Percentiles rank a stretch among this genome's conserved stretches.
Evolutionary conservation across 1,284 basidiomycete species (phyloP).

Genomic region (Naganishia liquefaciens): DNA sequence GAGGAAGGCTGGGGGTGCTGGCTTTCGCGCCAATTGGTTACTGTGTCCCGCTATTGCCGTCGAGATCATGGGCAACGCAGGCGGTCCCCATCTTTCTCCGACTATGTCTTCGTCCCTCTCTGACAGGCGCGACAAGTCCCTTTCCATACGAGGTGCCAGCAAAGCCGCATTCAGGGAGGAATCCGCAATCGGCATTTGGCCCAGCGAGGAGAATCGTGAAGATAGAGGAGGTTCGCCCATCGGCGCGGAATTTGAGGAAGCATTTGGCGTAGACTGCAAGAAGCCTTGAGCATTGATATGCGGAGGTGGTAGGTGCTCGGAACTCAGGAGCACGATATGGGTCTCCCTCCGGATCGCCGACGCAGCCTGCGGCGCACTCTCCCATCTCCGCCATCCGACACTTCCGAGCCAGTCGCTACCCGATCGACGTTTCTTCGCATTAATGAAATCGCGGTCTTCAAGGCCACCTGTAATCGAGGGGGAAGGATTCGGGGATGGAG

Average conservation of each 20-base stretch:
- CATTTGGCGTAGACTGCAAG: not conserved
- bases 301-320: slow-evolving; percentile 20
- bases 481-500: too few relatives aligned
- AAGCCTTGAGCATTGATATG: slow-evolving; percentile 19
- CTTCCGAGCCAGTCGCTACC: slow-evolving; percentile 21
- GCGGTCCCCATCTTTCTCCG: not conserved
- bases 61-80: not conserved
- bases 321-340: slow-evolving; percentile 14
- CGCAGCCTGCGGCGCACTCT: not conserved
- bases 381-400: slow-evolving; percentile 2
- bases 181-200: not conserved
- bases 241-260: too few relatives aligned
- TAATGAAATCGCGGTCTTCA: too few relatives aligned
- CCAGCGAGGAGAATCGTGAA: too few relatives aligned
- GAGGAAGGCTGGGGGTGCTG: not conserved
- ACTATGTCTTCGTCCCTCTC: slow-evolving; percentile 15
- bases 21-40: not conserved
- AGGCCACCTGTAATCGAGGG: too few relatives aligned
- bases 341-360: not conserved
- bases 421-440: slow-evolving; percentile 1
- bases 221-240: too few relatives aligned
- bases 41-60: not conserved
- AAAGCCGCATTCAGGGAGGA: not conserved
- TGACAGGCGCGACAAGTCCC: slow-evolving; percentile 22
- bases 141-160: slow-evolving; percentile 4